Evolutionary conservation across 352 stramenopile species (phyloP), one percentile per base, ranked within the genome.

Genomic region (Phytophthora pistaciae): DNA sequence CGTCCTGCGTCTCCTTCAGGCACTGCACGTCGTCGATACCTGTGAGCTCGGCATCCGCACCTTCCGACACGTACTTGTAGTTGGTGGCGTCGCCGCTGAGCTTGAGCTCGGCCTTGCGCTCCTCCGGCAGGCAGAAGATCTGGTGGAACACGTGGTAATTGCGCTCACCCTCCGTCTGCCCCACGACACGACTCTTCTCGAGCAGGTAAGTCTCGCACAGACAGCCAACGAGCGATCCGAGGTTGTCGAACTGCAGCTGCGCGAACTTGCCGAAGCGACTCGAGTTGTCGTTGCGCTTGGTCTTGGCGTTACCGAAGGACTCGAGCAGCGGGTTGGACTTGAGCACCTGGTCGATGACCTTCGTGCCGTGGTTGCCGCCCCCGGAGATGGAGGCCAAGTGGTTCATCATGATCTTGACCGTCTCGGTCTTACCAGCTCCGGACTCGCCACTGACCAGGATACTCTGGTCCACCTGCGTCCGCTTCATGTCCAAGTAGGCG

Each of bases 141-240:
- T 99, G 91, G 84, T 99, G 99, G 78, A 99, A 99, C 38, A 99
- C 90, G 80, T 99, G 97, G 87, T 98, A 99, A 78, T 99, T 99
- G 48, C 97, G 83, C 78, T 99, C 97, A 0, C 93, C 91, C 20
- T 82, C 52, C 1, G 85, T 86, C 79, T 98, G 96, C 55, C 88
- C 83, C 4, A 99, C 88, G 4, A 99, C 87, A 18, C 97, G 94
- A 40, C 94, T 97, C 77, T 99, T 99, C 76, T 99, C 97, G 11
- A 99, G 81, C 38, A 99, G 77, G 77, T 99, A 99, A 1, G 96
- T 98, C 64, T 93, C 85, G 54, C 83, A 91, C 31, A 87, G 77
- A 60, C 85, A 86, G 14, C 87, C 87, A 9, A 93, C 85, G 20
- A 92, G 79, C 18, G 78, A 88, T 3, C 87, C 85, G 25, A 78